Evolutionary conservation across 2,329 filamentous ascomycete genomes (phyloP), one percentile per base, ranked within the genome.

Genomic region (Cordyceps pruinosa): DNA sequence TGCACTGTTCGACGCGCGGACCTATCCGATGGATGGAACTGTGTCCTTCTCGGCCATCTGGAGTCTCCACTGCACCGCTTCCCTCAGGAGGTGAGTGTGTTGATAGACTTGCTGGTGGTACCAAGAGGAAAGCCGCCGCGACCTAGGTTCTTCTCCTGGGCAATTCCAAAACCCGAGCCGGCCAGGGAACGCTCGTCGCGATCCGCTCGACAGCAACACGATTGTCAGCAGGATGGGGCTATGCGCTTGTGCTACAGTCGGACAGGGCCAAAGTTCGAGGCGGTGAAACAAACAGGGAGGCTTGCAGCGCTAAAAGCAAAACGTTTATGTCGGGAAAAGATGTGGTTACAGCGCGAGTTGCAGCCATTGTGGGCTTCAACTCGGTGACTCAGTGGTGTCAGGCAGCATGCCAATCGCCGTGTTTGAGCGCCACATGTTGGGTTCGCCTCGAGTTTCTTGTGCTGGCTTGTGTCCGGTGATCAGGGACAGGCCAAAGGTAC

Each of bases 361-460:
- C 44, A 56, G 44, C 44, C 44, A 48, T 42, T 49, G 53, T 56
- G 53, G 53, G 34, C 53, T 47, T 48, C 23, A 23, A 30, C 44
- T 32, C 41, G 35, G 35, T 48, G 53, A 49, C 45, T 48, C 53
- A 54, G n/a, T 47, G 45, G 30, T 37, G 21, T 54, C 51, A 39
- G 23, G 25, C 42, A 21, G 34, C 32, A 56, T 56, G 34, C 44
- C 52, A 48, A 12, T 56, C 19, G 28, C 5, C 26, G 17, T 44
- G 41, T 35, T 44, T 35, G 39, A 44, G 50, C 39, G 37, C 37
- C 50, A 39, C 50, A 23, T 39, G 47, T 32, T 23, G 17, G 28
- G 39, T 45, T 50, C 47, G 28, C 26, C 26, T n/a, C 7, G 39
- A 35, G 39, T 45, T 42, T 52, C 19, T 44, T 26, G 47, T 26